Conservation (phyloP, 225 moss, liverwort and hornwort genomes). For the Marchantia paleacea region DNA sequence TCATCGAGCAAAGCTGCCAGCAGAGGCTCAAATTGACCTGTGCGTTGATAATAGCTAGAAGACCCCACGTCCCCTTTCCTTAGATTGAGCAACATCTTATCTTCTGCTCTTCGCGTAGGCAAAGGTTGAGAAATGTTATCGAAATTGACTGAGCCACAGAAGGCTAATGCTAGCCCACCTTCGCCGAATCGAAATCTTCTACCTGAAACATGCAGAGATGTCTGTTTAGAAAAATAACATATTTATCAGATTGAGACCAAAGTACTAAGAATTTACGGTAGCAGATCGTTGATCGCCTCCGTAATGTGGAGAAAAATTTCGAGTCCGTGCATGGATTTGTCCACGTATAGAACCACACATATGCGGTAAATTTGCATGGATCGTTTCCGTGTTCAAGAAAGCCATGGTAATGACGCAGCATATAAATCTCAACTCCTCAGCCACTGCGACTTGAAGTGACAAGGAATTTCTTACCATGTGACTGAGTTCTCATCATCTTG, state of each 20-base stretch:
- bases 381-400: background rate
- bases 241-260: background rate
- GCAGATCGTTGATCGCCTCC: background rate
- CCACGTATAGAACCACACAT: background rate
- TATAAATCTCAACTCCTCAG: background rate
- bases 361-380: background rate
- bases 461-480: background rate
- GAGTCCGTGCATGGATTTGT: background rate
- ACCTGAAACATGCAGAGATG: background rate
- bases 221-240: background rate
- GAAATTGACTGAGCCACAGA: background rate
- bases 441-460: background rate
- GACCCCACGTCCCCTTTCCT: background rate
- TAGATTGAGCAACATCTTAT: conserved; percentile 5
- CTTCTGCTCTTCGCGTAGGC: background rate
- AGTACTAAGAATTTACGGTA: too few species aligned
- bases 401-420: background rate
- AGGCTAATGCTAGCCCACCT: background rate
- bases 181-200: background rate
- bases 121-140: background rate
- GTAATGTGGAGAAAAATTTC: background rate
- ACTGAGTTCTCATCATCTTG: background rate
- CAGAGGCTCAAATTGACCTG: conserved; percentile 68
- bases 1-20: conserved; percentile 76
- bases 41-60: conserved; percentile 41